Conservation (phyloP, 2,329 filamentous ascomycete genomes). For the Sporothrix euskadiensis region DNA sequence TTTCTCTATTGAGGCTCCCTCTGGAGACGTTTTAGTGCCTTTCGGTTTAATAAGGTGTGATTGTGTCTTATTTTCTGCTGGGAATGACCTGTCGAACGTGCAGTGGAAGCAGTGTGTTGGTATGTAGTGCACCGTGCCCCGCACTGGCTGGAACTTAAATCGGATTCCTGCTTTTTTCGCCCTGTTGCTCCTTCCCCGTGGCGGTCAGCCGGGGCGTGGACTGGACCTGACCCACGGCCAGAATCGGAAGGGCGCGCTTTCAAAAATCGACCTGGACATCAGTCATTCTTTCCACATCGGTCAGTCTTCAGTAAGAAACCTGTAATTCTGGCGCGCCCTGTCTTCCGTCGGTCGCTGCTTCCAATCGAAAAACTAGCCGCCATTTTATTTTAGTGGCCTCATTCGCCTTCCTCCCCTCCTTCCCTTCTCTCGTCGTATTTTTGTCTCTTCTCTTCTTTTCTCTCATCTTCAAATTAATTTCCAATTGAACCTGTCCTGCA, state of each 20-base stretch:
- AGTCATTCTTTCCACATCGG: constrained; percentile 20
- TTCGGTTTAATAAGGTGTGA: too few relatives aligned
- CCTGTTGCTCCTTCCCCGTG: background rate
- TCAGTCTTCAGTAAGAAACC: constrained; percentile 22
- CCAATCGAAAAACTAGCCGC: constrained; percentile 16
- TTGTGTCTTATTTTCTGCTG: background rate
- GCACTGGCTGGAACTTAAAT: constrained; percentile 19
- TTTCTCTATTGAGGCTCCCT: background rate
- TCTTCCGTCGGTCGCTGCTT: constrained; percentile 18
- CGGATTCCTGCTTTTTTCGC: constrained; percentile 8
- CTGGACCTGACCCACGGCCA: constrained; percentile 22
- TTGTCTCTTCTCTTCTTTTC: background rate
- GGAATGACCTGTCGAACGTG: background rate
- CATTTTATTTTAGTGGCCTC: constrained; percentile 20
- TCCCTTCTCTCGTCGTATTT: background rate
- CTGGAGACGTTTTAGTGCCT: background rate
- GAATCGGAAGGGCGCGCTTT: constrained; percentile 25
- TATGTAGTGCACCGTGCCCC: constrained; percentile 22
- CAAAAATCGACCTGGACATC: constrained; percentile 2
- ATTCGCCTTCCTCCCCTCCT: background rate
- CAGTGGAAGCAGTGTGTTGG: background rate
- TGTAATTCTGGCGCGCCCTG: background rate
- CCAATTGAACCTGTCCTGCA: constrained; percentile 8
- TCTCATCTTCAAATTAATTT: background rate
- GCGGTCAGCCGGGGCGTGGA: background rate